Conservation (phyloP, 371 early-diverging fungal species). For the Mucor piriformis region DNA sequence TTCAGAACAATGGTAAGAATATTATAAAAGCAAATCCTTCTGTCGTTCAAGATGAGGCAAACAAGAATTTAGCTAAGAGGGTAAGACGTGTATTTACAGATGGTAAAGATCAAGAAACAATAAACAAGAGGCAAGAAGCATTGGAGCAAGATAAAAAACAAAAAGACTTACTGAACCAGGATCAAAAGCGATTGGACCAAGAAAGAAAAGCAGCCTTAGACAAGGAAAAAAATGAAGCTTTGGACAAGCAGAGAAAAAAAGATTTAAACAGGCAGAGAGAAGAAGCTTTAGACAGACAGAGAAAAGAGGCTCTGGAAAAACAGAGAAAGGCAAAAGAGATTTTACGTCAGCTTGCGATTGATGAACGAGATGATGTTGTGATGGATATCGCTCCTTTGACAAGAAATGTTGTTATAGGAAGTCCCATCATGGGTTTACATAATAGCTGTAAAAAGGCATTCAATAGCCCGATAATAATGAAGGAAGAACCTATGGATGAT, state of each 20-base stretch:
- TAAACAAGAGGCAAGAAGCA: not conserved
- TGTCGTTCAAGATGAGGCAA: not conserved
- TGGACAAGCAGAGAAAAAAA: not conserved
- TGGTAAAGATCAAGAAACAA: not conserved
- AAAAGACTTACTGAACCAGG: too few relatives aligned
- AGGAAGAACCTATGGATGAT: not conserved
- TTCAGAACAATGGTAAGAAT: not conserved
- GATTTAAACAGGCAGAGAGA: too few relatives aligned
- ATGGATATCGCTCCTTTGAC: slow-evolving; percentile 6
- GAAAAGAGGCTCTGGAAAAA: too few relatives aligned
- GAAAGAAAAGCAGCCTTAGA: too few relatives aligned
- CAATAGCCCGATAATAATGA: not conserved
- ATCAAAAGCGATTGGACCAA: too few relatives aligned
- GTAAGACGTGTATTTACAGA: not conserved
- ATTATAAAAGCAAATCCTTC: not conserved
- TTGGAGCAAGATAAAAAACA: not conserved
- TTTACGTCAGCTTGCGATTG: slow-evolving; percentile 13
- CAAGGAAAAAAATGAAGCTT: too few relatives aligned
- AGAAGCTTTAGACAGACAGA: too few relatives aligned
- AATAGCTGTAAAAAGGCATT: not conserved
- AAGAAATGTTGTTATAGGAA: not conserved
- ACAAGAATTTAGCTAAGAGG: not conserved
- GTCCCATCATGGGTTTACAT: not conserved
- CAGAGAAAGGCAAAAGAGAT: not conserved
- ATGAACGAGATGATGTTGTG: slow-evolving; percentile 21